Base-by-base conservation (phyloP, 1,284 basidiomycete genomes). In the Puccinia horiana region DNA sequence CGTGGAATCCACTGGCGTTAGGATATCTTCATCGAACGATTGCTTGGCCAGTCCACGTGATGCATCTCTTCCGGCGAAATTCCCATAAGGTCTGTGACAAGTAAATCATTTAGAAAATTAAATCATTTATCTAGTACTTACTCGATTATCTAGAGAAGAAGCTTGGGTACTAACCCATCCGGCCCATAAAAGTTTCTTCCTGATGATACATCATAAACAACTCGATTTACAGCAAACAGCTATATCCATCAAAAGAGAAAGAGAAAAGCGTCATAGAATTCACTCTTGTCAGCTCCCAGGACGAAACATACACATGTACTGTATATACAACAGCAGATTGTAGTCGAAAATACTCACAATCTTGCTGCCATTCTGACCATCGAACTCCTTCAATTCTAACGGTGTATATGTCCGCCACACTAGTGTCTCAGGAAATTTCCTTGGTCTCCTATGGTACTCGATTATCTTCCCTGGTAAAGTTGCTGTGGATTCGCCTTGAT, bases 381-480 rank as follows among this genome's bases (percentile, higher is more conserved):
- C 89, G 86, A 91, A 94, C 2, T 90, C 90, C 58, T 88, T 87
- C 20, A 96, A 88, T 1, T 93, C 92, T 86, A 90, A 91, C 0
- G 93, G 91, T 0, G 92, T 95, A 86, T 91, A 96, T 0, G 90
- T 91, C 86, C 91, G 90, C 88, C 91, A 94, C 32, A 94, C 87
- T 26, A 93, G 89, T 0, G 92, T 92, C 1, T 92, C 91, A 1
- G 93, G 92, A 85, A 95, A 94, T 0, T 90, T 86, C 84, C 91
- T 90, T 1, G 94, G 93, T 89, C 93, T 90, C 94, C 93, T 95
- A 85, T 93, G 92, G 89, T 96, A 95, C 2, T 91, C 90, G 14
- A 75, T 67, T 23, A 72, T 32, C 12, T 37, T 40, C 63, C 20
- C 37, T 6, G 35, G 1, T 37, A 37, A 37, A 37, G 16, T 63